Evolutionary conservation across 495 filamentous ascomycete species (phyloP).

Genomic region (Apiosordaria backusii): DNA sequence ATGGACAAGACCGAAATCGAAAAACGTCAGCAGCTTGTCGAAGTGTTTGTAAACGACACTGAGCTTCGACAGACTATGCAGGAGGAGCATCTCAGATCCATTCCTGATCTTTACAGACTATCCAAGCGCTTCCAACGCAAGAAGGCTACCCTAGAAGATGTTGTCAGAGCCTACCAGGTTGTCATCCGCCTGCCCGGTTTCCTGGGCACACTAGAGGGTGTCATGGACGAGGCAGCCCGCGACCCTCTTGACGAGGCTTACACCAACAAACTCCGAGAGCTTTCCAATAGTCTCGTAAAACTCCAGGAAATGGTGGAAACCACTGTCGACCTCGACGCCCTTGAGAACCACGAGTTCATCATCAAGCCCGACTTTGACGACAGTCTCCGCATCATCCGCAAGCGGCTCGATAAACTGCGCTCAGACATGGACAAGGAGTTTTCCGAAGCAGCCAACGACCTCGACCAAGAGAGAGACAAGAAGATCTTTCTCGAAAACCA

Average conservation of each 20-base stretch:
- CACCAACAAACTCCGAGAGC: conserved; percentile 71
- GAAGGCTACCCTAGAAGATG: conserved; percentile 88
- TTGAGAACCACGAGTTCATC: conserved; percentile 96
- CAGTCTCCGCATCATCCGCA: conserved; percentile 77
- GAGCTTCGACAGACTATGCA: conserved; percentile 96
- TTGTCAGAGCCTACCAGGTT: conserved; percentile 92
- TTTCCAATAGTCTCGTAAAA: conserved; percentile 75
- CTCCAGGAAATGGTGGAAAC: conserved; percentile 98
- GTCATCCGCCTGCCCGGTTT: conserved; percentile 88
- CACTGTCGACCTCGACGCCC: conserved; percentile 90
- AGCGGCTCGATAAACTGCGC: conserved; percentile 80
- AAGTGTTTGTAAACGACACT: conserved; percentile 90
- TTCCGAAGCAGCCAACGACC: conserved; percentile 66
- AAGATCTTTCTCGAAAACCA: conserved; percentile 98
- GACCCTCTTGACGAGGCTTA: conserved; percentile 85
- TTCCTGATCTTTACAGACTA: conserved; percentile 91
- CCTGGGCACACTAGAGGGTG: conserved; percentile 79
- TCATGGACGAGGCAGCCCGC: conserved; percentile 94
- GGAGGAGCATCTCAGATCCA: conserved; percentile 89
- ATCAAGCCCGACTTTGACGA: conserved; percentile 99
- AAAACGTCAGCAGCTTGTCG: conserved; percentile 87
- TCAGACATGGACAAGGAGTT: conserved; percentile 85
- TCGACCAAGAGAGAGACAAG: conserved; percentile 94
- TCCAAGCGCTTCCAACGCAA: conserved; percentile 92
- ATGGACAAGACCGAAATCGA: conserved; percentile 91